Evolutionary conservation across 2,329 filamentous ascomycete species (phyloP), one percentile per base, ranked within the genome.

Genomic region (Botrytis paeoniae): DNA sequence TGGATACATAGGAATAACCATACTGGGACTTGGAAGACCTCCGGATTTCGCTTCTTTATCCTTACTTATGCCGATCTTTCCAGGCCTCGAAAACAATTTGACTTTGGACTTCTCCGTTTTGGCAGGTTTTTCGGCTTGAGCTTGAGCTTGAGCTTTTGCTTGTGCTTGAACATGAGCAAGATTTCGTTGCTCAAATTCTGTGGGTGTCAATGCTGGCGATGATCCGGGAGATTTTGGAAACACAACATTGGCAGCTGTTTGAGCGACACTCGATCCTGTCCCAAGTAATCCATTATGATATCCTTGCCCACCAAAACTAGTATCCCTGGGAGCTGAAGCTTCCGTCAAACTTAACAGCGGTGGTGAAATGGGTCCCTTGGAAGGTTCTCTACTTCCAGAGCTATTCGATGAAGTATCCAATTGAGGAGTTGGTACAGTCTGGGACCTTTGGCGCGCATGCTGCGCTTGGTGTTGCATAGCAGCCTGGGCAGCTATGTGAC

Each of bases 401-500:
- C 37, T 71, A 63, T 73, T 77, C 45, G 75, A 72, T n/a, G 71
- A 73, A 35, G 73, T 74, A 70, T 81, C 80, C 37, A 73, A 65
- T 39, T 80, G 76, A 43, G 75, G 88, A 29, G 88, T 86, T 9
- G 92, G 90, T 14, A 92, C 89, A 0, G 92, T 94, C 81, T 93
- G 91, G 22, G 92, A 94, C 70, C 92, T 88, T 80, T 93, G 92
- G 32, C 93, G 86, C 63, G 76, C 78, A 73, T 81, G 80, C 22
- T 83, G 81, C 61, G 85, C 84, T 78, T 88, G 86, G 78, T 91
- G 88, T 48, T 88, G 88, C 84, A 93, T 89, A 79, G 93, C 93
- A 16, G 92, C 90, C 82, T 94, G 92, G 29, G 92, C 92, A 57
- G 93, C 93, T 76, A 94, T 93, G 81, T 93, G 91, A 81, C 92